Conservation (phyloP, 352 stramenopile genomes). For the Globisporangium nodosum region DNA sequence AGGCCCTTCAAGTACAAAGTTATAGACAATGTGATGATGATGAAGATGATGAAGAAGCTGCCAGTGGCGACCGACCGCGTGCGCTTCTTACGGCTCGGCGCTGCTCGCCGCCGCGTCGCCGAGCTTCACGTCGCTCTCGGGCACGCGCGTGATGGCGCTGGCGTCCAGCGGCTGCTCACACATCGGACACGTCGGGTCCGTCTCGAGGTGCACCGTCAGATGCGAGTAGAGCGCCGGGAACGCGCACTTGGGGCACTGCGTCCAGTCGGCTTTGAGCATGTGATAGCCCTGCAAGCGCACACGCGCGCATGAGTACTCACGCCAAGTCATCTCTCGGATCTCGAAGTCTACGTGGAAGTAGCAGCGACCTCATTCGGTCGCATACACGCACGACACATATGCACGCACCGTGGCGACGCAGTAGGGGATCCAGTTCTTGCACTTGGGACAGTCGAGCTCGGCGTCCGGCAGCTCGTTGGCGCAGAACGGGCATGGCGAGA, state of each 20-base stretch:
- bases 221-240: slow-evolving; percentile 89
- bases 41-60: slow-evolving; percentile 2
- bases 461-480: slow-evolving; percentile 67
- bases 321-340: no score
- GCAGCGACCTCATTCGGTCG: no score
- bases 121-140: slow-evolving; percentile 41
- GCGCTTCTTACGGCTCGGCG: slow-evolving; percentile 5
- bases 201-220: slow-evolving; percentile 75
- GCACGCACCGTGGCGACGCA: slow-evolving; percentile 84
- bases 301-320: background rate
- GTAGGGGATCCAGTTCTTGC: slow-evolving; percentile 91
- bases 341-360: no score
- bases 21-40: slow-evolving; percentile 4
- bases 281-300: slow-evolving; percentile 72
- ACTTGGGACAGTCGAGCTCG: slow-evolving; percentile 88
- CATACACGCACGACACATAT: slow-evolving; percentile 3
- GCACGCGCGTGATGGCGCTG: slow-evolving; percentile 25
- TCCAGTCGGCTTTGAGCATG: slow-evolving; percentile 93
- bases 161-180: slow-evolving; percentile 52
- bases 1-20: slow-evolving; percentile 2
- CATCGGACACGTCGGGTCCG: slow-evolving; percentile 69
- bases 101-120: slow-evolving; percentile 14
- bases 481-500: slow-evolving; percentile 85
- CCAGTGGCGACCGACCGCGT: background rate
- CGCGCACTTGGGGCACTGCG: slow-evolving; percentile 79